Evolutionary conservation across 305 asterid species (phyloP).

Genomic region (Solanum aculeatissimum): DNA sequence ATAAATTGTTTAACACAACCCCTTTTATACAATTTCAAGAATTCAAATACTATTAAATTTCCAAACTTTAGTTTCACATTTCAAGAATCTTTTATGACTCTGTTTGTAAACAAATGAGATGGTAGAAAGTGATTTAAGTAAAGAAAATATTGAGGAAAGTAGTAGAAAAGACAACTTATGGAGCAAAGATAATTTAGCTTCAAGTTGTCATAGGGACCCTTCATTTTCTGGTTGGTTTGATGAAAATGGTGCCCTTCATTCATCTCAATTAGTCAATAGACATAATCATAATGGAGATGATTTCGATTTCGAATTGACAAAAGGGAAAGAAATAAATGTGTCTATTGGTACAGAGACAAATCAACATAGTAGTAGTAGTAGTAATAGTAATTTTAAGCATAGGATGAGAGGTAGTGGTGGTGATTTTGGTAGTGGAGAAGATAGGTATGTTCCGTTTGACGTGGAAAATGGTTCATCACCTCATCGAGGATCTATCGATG

Average conservation of each 20-base stretch:
- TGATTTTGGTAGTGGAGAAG: constrained; percentile 22
- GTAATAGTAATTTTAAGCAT: constrained; percentile 2
- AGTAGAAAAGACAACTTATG: constrained; percentile 9
- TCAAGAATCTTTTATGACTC: not conserved
- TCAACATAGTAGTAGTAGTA: constrained; percentile 1
- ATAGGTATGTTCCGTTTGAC: constrained; percentile 49
- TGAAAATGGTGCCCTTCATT: constrained; percentile 36
- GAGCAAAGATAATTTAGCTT: not conserved
- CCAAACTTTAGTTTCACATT: not conserved
- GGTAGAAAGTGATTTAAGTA: constrained; percentile 30
- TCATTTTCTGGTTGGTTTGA: constrained; percentile 73
- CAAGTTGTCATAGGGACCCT: constrained; percentile 40
- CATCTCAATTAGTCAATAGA: constrained; percentile 17
- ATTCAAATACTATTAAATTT: not conserved
- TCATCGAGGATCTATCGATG: not conserved
- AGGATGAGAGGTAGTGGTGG: constrained; percentile 40
- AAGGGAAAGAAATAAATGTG: constrained; percentile 11
- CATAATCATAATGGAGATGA: constrained; percentile 22
- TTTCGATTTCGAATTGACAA: constrained; percentile 40
- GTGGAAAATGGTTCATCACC: constrained; percentile 29
- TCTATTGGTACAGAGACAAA: constrained; percentile 27
- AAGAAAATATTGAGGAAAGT: constrained; percentile 26
- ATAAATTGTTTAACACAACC: not conserved
- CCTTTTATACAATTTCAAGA: not conserved
- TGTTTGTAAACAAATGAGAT: constrained; percentile 10